Conservation (phyloP, 345 rosid species). For the Boechera retrofracta region DNA sequence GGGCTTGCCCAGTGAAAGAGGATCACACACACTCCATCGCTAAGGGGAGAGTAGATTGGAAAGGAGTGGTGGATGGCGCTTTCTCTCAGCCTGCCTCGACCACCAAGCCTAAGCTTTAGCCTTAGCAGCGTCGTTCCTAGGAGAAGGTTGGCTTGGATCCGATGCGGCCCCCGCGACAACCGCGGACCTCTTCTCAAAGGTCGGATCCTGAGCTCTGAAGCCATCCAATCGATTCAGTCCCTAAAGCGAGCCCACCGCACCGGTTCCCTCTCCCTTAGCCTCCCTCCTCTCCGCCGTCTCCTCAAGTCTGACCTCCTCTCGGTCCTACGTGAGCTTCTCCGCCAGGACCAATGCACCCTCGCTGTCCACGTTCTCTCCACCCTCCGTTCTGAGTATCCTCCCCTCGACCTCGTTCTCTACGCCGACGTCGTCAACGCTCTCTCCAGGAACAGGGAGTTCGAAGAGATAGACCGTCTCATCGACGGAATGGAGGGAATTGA, state of each 20-base stretch:
- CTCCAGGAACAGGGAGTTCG: slow-evolving; percentile 54
- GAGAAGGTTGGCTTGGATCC: slow-evolving; percentile 39
- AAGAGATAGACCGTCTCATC: slow-evolving; percentile 63
- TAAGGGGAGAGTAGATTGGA: too few species aligned
- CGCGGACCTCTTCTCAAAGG: slow-evolving; percentile 93
- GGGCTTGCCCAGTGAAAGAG: not conserved
- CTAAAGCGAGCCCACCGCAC: slow-evolving; percentile 66
- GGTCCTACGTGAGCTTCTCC: slow-evolving; percentile 79
- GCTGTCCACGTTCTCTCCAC: slow-evolving; percentile 77
- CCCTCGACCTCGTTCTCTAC: slow-evolving; percentile 56
- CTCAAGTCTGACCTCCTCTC: slow-evolving; percentile 69
- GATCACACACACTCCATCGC: too few species aligned
- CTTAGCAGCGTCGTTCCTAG: slow-evolving; percentile 18
- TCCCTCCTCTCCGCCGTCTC: slow-evolving; percentile 78
- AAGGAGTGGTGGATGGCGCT: slow-evolving; percentile 30
- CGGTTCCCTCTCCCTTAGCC: slow-evolving; percentile 41
- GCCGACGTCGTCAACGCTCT: slow-evolving; percentile 67
- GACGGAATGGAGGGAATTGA: slow-evolving; percentile 53
- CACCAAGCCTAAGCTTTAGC: slow-evolving; percentile 28
- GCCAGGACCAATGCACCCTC: slow-evolving; percentile 71
- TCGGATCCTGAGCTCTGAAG: slow-evolving; percentile 79
- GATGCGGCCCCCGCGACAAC: slow-evolving; percentile 75
- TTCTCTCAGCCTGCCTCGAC: slow-evolving; percentile 38
- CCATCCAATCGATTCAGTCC: slow-evolving; percentile 89
- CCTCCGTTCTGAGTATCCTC: slow-evolving; percentile 65